Percentiles rank a stretch among this genome's conserved stretches.
phyloP scores from a whole-genome alignment of 768 basidiomycete genomes.

The Melanogaster broomeanus region DNA sequence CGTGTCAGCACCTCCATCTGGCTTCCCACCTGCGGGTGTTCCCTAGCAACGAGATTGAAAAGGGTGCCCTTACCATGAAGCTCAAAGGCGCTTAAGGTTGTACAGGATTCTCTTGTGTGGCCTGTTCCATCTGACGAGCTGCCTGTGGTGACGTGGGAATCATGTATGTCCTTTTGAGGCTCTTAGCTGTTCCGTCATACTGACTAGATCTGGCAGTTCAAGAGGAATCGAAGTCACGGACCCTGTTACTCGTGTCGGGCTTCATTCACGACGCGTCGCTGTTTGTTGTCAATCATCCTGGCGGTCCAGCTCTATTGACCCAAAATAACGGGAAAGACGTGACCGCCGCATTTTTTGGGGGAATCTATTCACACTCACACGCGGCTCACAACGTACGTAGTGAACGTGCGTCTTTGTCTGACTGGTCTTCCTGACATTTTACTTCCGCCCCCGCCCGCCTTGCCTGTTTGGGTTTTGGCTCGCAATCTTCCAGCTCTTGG shows the following conservation, averaged over 20 bases:
- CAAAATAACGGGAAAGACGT: slow-evolving; percentile 76
- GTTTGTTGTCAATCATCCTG: slow-evolving; percentile 80
- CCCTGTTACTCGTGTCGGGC: slow-evolving; percentile 75
- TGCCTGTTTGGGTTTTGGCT: neutral
- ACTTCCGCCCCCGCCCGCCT: neutral
- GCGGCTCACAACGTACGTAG: slow-evolving; percentile 73
- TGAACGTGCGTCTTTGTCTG: slow-evolving; percentile 1
- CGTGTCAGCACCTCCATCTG: slow-evolving; percentile 60
- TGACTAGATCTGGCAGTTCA: slow-evolving; percentile 46
- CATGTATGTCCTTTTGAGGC: slow-evolving; percentile 49
- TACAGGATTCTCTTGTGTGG: slow-evolving; percentile 68
- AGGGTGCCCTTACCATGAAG: slow-evolving; percentile 82
- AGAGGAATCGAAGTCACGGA: slow-evolving; percentile 62
- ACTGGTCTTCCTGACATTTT: slow-evolving; percentile 4
- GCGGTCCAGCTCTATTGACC: slow-evolving; percentile 62
- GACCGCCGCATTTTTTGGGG: slow-evolving; percentile 85
- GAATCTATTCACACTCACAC: slow-evolving; percentile 79
- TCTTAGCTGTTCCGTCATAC: neutral
- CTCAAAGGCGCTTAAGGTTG: slow-evolving; percentile 67
- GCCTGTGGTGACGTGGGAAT: slow-evolving; percentile 81
- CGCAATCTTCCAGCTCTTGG: slow-evolving; percentile 47
- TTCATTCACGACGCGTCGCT: slow-evolving; percentile 84
- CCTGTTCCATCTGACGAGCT: slow-evolving; percentile 57
- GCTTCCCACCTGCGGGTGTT: slow-evolving; percentile 84
- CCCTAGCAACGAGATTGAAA: slow-evolving; percentile 85